phyloP scores from a whole-genome alignment of 108 stramenopile genomes.

The Cyclotella cryptica region DNA sequence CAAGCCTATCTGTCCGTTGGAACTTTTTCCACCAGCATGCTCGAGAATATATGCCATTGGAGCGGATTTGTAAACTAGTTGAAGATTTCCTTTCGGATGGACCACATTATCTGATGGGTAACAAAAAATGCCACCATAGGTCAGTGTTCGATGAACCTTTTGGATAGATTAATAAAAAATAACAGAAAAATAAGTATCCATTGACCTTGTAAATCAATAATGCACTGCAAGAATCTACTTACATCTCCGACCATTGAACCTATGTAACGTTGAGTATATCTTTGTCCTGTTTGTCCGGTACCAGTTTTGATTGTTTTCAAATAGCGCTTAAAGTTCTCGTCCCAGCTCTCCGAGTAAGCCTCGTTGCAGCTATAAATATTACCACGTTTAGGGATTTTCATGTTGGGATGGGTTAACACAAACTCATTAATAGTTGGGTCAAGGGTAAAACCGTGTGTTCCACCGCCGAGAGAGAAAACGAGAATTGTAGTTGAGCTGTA shows the following conservation, averaged over 20 bases:
- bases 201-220: background rate
- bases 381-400: conserved; percentile 86
- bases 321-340: conserved; percentile 76
- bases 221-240: background rate
- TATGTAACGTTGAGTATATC: conserved; percentile 93
- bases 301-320: conserved; percentile 86
- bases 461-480: conserved; percentile 88
- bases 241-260: conserved; percentile 99
- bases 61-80: conserved; percentile 85
- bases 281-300: conserved; percentile 64
- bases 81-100: conserved; percentile 87
- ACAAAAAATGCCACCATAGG: conserved; percentile 97
- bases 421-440: conserved; percentile 97
- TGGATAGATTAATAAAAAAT: background rate
- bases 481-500: conserved; percentile 97
- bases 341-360: conserved; percentile 91
- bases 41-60: conserved; percentile 97
- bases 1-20: conserved; percentile 63
- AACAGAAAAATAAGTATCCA: background rate
- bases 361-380: conserved; percentile 96
- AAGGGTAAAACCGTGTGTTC: conserved; percentile 94
- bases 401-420: conserved; percentile 87
- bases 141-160: conserved; percentile 90
- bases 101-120: conserved; percentile 88
- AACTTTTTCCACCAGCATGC: conserved; percentile 90